These are phyloP conservation scores for Phytopythium litorale DNA, from an alignment of 352 stramenopile species.

Conservation along the genomic window DNA sequence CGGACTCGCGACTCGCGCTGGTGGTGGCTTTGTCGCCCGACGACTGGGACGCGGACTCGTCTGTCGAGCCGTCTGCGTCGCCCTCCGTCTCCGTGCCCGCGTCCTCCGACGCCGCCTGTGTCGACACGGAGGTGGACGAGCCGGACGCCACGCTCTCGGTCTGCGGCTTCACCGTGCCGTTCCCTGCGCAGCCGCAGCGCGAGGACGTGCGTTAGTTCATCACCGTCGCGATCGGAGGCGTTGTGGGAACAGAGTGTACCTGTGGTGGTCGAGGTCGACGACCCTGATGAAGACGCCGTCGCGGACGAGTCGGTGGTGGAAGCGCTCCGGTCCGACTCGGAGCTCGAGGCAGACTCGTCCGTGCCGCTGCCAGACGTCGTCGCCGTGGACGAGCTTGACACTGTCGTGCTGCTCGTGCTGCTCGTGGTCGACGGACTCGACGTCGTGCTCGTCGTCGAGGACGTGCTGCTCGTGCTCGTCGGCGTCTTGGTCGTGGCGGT, in stretches of 20 bases:
- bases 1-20: slow-evolving; percentile 8
- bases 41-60: slow-evolving; percentile 14
- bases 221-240: background rate
- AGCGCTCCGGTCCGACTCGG: background rate
- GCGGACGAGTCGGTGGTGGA: background rate
- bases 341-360: background rate
- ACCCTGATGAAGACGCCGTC: background rate
- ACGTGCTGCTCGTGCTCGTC: slow-evolving; percentile 5
- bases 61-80: slow-evolving; percentile 3
- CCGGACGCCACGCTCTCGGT: slow-evolving; percentile 1
- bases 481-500: slow-evolving; percentile 2
- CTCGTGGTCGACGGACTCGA: slow-evolving; percentile 13
- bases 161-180: slow-evolving; percentile 7
- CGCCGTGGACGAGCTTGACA: background rate
- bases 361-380: background rate
- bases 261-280: background rate
- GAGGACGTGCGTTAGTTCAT: background rate
- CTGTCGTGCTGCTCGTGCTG: background rate
- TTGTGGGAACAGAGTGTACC: background rate
- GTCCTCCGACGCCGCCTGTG: background rate
- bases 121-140: background rate
- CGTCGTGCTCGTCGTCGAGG: slow-evolving; percentile 7
- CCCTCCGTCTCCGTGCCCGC: background rate
- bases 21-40: slow-evolving; percentile 13
- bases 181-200: background rate